A percentile compares a stretch with the other conserved stretches of the same genome.
phyloP scores from a whole-genome alignment of 257 asterid species.

The Nicotiana undulata region DNA sequence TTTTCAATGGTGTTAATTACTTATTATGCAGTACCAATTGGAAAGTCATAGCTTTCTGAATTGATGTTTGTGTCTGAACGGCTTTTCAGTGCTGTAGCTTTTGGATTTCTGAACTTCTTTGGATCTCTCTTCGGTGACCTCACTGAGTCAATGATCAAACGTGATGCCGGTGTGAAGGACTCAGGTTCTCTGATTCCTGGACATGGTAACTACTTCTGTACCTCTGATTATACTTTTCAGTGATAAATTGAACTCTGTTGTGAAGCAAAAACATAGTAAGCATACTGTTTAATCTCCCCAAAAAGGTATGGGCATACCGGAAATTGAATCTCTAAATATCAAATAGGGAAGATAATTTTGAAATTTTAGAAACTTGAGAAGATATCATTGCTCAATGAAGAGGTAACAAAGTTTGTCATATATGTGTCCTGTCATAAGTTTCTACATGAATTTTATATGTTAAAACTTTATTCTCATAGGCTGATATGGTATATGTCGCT shows the following conservation, averaged over 20 bases:
- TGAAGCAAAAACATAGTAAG: not conserved
- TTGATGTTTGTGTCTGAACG: not conserved
- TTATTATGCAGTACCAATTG: not conserved
- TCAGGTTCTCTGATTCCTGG: conserved; percentile 98
- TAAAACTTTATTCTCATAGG: not conserved
- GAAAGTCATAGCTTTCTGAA: not conserved
- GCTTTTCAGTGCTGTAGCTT: conserved; percentile 63
- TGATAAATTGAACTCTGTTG: not conserved
- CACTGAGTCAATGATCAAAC: conserved; percentile 92
- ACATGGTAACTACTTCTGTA: conserved; percentile 51
- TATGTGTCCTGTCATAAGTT: not conserved
- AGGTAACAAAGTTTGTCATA: not conserved
- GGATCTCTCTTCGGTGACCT: conserved; percentile 98
- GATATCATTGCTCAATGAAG: not conserved
- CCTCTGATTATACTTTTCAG: not conserved
- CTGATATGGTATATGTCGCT: not conserved
- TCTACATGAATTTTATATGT: not conserved
- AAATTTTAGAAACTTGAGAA: not conserved
- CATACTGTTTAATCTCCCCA: not conserved
- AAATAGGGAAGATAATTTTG: not conserved
- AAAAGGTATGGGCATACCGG: not conserved
- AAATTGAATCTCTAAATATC: not conserved
- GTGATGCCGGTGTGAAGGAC: conserved; percentile 98
- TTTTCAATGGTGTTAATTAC: not conserved
- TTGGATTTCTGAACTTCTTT: conserved; percentile 73